These are phyloP conservation scores for Herpetospermum pedunculosum DNA, from an alignment of 306 rosid genomes.

Conservation along the genomic window DNA sequence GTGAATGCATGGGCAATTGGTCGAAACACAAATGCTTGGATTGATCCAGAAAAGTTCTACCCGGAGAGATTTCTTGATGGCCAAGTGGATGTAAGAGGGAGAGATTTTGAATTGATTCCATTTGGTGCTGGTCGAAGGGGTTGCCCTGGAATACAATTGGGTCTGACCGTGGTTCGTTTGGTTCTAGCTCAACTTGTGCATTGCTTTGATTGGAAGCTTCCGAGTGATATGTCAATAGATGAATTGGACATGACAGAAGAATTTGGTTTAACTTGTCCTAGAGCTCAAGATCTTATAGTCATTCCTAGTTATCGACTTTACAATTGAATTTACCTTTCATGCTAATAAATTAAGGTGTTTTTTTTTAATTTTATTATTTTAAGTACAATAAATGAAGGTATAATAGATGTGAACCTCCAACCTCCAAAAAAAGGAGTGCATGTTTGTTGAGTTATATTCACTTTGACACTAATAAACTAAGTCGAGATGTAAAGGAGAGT, in stretches of 20 bases:
- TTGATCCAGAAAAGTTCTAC: neutral
- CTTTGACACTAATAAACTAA: no score
- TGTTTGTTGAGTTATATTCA: no score
- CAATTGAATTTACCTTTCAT: neutral
- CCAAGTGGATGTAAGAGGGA: neutral
- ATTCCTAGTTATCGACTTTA: neutral
- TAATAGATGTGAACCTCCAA: no score
- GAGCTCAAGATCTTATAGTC: neutral
- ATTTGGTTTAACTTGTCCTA: constrained; percentile 1
- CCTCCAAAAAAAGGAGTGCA: no score
- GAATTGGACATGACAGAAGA: neutral
- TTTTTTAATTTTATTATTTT: no score
- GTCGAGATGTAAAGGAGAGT: no score
- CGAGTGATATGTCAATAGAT: neutral
- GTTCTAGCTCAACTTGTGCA: constrained; percentile 23
- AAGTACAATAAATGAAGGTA: no score
- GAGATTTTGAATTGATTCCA: constrained; percentile 9
- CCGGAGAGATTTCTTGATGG: neutral
- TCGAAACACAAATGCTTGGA: neutral
- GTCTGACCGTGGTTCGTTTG: constrained; percentile 7
- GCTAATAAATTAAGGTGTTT: no score
- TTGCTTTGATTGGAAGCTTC: constrained; percentile 27
- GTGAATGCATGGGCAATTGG: neutral
- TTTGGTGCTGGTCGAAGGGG: constrained; percentile 26
- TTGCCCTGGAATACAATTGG: constrained; percentile 2